Evolutionary conservation across 352 stramenopile species (phyloP), one percentile per base, ranked within the genome.

Genomic region (Phytophthora melonis): DNA sequence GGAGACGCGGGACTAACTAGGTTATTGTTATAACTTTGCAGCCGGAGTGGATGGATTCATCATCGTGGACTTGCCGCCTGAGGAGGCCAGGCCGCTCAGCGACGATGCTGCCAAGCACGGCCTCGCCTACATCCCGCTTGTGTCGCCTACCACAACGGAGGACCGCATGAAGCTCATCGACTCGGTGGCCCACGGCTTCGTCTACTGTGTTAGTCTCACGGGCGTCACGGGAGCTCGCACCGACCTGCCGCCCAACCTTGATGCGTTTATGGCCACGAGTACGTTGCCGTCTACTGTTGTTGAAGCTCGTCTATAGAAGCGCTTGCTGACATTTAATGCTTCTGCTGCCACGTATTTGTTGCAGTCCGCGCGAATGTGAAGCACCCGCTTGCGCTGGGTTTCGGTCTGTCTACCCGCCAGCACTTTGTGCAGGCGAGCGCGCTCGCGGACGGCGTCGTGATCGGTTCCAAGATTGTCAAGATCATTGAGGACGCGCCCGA

Each of bases 41-140:
- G 90, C 91, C 69, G 97, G 96, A 19, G 95, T 97, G 27, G 96
- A 99, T 80, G 97, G 98, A 56, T 99, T 99, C 71, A 99, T 99
- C 77, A 94, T 99, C 34, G 98, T 99, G 10, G 98, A 99, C 84
- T 74, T 99, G 57, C 96, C 97, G 50, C 97, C 97, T 34, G 97
- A 99, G 75, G 97, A 99, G 78, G 97, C 90, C 16, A 86, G 89
- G 36, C 79, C 85, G 6, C 87, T 99, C 43, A 97, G 97, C 70
- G 89, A 93, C 36, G 88, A 95, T 34, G 98, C 96, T 63, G 88
- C 92, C 55, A 91, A 93, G 60, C 77, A 98, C 78, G 91, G 91
- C 21, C 85, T 99, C 63, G 92, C 90, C 27, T 99, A 99, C 88
- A 96, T 99, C 56, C 97, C 98, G 13, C 86, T 99, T 8, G 92